These are phyloP conservation scores for Abrus pulchellus DNA, from an alignment of 306 rosid genomes.

Conservation along the genomic window DNA sequence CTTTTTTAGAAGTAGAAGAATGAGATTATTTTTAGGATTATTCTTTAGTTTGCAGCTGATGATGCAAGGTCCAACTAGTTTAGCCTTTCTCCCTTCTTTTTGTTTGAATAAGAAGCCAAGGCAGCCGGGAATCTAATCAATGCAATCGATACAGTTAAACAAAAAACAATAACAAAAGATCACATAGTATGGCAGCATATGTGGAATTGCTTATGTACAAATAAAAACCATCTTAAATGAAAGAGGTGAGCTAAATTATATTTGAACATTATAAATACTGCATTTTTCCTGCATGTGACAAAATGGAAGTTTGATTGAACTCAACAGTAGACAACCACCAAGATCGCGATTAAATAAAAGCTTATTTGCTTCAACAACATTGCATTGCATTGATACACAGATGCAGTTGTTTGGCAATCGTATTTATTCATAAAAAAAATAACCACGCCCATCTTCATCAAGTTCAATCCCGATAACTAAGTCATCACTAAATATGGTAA, in stretches of 20 bases:
- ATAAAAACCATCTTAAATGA: neutral
- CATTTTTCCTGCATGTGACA: neutral
- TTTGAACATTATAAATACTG: neutral
- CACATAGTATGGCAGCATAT: neutral
- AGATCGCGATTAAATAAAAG: neutral
- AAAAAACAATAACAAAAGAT: slow-evolving; percentile 35
- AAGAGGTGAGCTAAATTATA: slow-evolving; percentile 1
- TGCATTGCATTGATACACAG: neutral
- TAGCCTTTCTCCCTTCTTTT: neutral
- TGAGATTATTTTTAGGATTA: neutral
- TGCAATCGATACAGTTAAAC: slow-evolving; percentile 15
- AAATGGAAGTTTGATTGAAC: neutral
- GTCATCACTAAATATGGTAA: neutral
- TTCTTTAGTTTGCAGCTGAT: slow-evolving; percentile 25
- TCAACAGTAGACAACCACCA: neutral
- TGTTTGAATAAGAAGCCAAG: neutral
- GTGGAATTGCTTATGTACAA: neutral
- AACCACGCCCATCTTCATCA: neutral
- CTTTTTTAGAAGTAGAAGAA: neutral
- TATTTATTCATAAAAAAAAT: neutral
- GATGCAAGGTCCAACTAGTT: slow-evolving; percentile 5
- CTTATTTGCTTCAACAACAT: neutral
- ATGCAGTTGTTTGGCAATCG: slow-evolving; percentile 1
- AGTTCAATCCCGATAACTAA: neutral
- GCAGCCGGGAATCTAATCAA: slow-evolving; percentile 20